Evolutionary conservation across 805 yeast genomes (phyloP).

Genomic region (Kuraishia piskuri): DNA sequence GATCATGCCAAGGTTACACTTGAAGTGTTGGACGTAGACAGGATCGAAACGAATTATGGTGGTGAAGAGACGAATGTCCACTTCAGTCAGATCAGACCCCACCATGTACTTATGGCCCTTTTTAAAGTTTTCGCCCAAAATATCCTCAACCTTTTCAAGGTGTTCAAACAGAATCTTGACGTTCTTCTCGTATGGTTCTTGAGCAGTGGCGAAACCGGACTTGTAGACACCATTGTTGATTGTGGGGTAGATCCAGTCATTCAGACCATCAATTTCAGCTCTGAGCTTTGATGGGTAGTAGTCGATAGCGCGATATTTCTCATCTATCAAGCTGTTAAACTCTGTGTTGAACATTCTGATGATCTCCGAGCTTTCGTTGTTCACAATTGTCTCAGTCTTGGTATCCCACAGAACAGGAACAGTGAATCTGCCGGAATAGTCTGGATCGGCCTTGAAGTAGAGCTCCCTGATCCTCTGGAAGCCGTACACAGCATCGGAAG

Average conservation of each 20-base stretch:
- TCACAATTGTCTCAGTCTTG: conserved; percentile 74
- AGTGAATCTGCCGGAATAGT: conserved; percentile 76
- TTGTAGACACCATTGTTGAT: conserved; percentile 93
- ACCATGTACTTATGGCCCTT: conserved; percentile 33
- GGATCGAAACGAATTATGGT: conserved; percentile 89
- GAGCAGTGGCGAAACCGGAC: conserved; percentile 80
- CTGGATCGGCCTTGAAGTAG: conserved; percentile 67
- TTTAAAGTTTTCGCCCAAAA: conserved; percentile 38
- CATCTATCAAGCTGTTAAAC: conserved; percentile 50
- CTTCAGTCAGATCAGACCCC: conserved; percentile 73
- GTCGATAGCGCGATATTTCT: conserved; percentile 41
- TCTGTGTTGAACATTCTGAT: conserved; percentile 75
- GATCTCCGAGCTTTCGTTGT: conserved; percentile 86
- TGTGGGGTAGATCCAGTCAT: conserved; percentile 73
- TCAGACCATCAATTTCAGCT: conserved; percentile 62
- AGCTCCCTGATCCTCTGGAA: conserved; percentile 55
- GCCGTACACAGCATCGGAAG: conserved; percentile 55
- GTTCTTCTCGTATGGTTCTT: conserved; percentile 70
- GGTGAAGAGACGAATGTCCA: conserved; percentile 80
- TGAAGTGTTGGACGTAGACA: conserved; percentile 92
- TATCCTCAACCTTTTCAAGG: conserved; percentile 60
- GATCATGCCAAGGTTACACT: conserved; percentile 79
- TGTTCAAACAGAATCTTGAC: conserved; percentile 54
- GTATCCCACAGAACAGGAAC: conserved; percentile 94
- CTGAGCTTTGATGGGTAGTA: conserved; percentile 52